Base-by-base conservation (phyloP, 2,329 filamentous ascomycete genomes). In the Penicillium sp. region DNA sequence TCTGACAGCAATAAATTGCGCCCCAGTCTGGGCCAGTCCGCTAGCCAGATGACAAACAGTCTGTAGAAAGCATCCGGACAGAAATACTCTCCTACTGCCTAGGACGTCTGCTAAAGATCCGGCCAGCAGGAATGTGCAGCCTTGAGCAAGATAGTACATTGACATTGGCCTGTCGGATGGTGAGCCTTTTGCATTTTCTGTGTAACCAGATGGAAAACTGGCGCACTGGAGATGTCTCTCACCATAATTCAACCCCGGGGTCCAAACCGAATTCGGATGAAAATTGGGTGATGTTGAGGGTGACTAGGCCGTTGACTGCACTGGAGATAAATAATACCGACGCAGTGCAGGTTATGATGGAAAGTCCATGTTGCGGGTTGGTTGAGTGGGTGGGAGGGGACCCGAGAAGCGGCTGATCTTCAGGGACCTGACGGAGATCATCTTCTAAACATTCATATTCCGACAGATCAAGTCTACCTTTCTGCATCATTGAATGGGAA, bases 81-180 rank as follows among this genome's bases (percentile, higher is more conserved):
- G 12, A 19, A 53, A 52, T 15, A 42, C 19, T 37, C 29, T 53
- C n/a, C 46, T 47, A 13, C 49, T 48, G 3, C 52, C 52, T 24
- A 54, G 39, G 15, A 47, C 15, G 5, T 53, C 49, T 19, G 39
- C 31, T 29, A 54, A 41, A 10, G 45, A 53, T 12, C 46, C 52
- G n/a, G 50, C 49, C n/a, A 49, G 50, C 13, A 53, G 13, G 32
- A 54, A 40, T 15, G 50, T 54, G 31, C 48, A 50, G 26, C 43
- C 48, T 35, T 50, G 48, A 13, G 43, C 43, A 8, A 50, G 43
- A 31, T 41, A 50, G 37, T 47, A 29, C 31, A 50, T 35, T 7
- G 43, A 42, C 24, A 50, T 35, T 46, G 48, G 48, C 48, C 48
- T 50, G 31, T 33, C 1, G n/a, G 8, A 7, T 17, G 7, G 32